Conservation (phyloP, 202 grass and related monocot genomes). For the Bolboschoenoplectus hybrid region DNA sequence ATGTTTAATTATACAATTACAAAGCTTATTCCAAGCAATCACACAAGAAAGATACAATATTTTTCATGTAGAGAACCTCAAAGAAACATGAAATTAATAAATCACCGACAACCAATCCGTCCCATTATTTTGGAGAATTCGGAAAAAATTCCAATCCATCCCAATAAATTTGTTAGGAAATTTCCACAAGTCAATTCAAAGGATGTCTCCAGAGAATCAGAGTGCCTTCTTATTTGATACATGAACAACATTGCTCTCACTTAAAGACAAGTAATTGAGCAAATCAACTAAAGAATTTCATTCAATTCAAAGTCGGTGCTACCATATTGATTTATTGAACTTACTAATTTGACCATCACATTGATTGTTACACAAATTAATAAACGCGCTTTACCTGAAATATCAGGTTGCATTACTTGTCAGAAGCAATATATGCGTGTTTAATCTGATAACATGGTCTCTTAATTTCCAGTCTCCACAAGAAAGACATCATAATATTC, state of each 20-base stretch:
- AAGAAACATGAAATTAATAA: too few relatives aligned
- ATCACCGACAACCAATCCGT: background rate
- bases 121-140: background rate
- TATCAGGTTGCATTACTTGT: background rate
- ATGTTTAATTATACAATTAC: too few relatives aligned
- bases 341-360: too few relatives aligned
- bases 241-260: background rate
- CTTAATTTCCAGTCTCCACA: background rate
- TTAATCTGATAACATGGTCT: background rate
- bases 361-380: too few relatives aligned
- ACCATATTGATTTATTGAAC: background rate
- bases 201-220: background rate
- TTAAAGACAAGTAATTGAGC: background rate
- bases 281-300: background rate
- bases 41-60: background rate
- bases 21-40: background rate
- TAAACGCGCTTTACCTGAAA: background rate
- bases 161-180: background rate
- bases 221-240: background rate
- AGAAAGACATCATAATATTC: background rate
- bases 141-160: background rate
- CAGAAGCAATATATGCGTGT: background rate
- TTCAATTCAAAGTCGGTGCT: background rate
- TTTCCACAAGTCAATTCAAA: background rate
- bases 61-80: too few relatives aligned